Base-by-base conservation (phyloP, 306 rosid species). In the Malus asiatica region DNA sequence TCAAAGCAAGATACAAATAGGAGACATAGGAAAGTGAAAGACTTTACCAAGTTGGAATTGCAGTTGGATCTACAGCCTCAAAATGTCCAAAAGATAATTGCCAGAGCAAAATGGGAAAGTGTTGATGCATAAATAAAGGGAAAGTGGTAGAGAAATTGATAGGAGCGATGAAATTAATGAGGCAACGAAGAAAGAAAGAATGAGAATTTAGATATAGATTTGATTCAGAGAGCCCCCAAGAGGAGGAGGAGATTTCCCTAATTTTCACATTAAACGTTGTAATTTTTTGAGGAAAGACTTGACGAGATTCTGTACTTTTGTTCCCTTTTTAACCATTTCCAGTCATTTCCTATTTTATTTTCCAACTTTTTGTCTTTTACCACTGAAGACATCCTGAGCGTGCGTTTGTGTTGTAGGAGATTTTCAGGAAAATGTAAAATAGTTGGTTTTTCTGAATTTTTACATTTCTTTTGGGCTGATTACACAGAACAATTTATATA, bases 41-140 rank as follows among this genome's bases (percentile, higher is more conserved):
- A 42, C 82, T 76, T 69, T 46, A 74, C 77, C 83, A 74, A 59
- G 61, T 45, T 71, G 70, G 72, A 48, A 61, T 40, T 84, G 71
- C 75, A 35, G 18, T 22, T 46, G 59, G 86, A 84, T 84, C 87
- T 78, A 58, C 57, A 70, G 78, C 80, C 65, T 46, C 67, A 59
- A 33, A 68, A 65, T 66, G 67, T 45, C 59, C 76, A 42, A 51
- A 64, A 69, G 48, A 45, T 74, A 76, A 27, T 32, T 27, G 58
- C 2, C 23, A 64, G 55, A 60, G 33, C 46, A 18, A 68, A 74
- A 77, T 30, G 33, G 76, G 59, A 25, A 75, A 32, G 8, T 38
- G 30, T 73, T 11, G 42, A 71, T 29, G 40, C 48, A 33, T 52
- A 16, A 72, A 64, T 5, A 48, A 48, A 2, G 77, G 66, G 52